A percentile compares a stretch with the other conserved stretches of the same genome.
Conservation (phyloP, 345 rosid species). For the Gossypium longicalyx region DNA sequence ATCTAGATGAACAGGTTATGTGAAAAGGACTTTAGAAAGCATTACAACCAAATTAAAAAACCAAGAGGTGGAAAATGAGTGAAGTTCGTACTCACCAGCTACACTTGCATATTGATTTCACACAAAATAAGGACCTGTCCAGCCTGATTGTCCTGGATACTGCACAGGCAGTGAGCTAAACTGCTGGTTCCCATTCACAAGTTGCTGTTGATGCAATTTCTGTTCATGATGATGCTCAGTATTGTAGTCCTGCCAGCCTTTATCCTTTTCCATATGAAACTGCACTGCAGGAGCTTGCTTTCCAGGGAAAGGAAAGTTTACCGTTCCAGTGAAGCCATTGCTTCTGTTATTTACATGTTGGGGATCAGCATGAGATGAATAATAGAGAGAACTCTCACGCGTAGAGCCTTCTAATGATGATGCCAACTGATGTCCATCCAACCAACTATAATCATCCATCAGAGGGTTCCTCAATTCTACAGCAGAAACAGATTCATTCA, state of each 20-base stretch:
- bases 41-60: not conserved
- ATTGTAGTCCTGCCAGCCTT: slow-evolving; percentile 50
- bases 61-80: slow-evolving; percentile 14
- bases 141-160: slow-evolving; percentile 74
- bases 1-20: slow-evolving; percentile 4
- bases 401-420: slow-evolving; percentile 42
- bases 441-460: slow-evolving; percentile 91
- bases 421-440: slow-evolving; percentile 84
- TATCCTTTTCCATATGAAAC: slow-evolving; percentile 45
- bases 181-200: slow-evolving; percentile 47
- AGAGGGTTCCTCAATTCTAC: slow-evolving; percentile 33
- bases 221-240: slow-evolving; percentile 52
- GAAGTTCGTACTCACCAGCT: slow-evolving; percentile 35
- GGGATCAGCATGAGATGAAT: slow-evolving; percentile 40
- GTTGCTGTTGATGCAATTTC: slow-evolving; percentile 50
- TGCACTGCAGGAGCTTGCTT: slow-evolving; percentile 55
- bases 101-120: slow-evolving; percentile 52
- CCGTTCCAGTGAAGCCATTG: slow-evolving; percentile 50
- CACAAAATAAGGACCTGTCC: slow-evolving; percentile 69
- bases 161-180: slow-evolving; percentile 61
- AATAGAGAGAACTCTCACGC: slow-evolving; percentile 37
- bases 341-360: slow-evolving; percentile 40
- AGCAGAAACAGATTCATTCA: slow-evolving; percentile 38
- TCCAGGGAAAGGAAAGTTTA: slow-evolving; percentile 84
- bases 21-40: not conserved